phyloP scores from a whole-genome alignment of 2,329 filamentous ascomycete genomes.

The Aphanocladium album region DNA sequence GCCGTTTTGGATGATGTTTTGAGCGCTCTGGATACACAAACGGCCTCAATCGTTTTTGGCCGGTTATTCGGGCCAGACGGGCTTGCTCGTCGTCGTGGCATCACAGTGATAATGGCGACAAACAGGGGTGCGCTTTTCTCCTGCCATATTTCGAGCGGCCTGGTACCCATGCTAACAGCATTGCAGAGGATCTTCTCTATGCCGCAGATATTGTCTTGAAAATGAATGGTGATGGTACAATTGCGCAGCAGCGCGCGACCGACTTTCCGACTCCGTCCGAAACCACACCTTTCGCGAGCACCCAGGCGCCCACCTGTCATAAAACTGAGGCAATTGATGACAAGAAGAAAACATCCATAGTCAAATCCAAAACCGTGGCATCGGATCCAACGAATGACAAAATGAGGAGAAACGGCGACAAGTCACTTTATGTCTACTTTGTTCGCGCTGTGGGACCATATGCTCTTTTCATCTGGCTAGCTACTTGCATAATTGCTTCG shows the following conservation, averaged over 20 bases:
- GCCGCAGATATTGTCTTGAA: not conserved
- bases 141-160: not conserved
- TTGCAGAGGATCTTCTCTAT: not conserved
- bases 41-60: conserved; percentile 36
- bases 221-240: not conserved
- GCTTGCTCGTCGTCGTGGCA: conserved; percentile 27
- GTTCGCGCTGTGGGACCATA: not conserved
- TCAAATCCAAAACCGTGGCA: not conserved
- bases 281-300: too few relatives aligned
- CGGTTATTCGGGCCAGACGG: conserved; percentile 36
- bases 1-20: conserved; percentile 44
- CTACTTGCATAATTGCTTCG: not conserved
- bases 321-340: too few relatives aligned
- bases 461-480: not conserved
- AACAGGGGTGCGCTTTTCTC: not conserved
- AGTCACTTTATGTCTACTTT: not conserved
- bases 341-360: too few relatives aligned
- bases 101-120: not conserved
- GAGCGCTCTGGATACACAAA: conserved; percentile 39
- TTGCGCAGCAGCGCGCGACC: not conserved
- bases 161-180: not conserved
- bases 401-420: not conserved
- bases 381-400: not conserved
- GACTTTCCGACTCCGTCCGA: too few relatives aligned
- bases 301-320: too few relatives aligned